Percentiles rank a stretch among this genome's conserved stretches.
Conservation (phyloP, 2,329 filamentous ascomycete species). For the Septoria petroselini region DNA sequence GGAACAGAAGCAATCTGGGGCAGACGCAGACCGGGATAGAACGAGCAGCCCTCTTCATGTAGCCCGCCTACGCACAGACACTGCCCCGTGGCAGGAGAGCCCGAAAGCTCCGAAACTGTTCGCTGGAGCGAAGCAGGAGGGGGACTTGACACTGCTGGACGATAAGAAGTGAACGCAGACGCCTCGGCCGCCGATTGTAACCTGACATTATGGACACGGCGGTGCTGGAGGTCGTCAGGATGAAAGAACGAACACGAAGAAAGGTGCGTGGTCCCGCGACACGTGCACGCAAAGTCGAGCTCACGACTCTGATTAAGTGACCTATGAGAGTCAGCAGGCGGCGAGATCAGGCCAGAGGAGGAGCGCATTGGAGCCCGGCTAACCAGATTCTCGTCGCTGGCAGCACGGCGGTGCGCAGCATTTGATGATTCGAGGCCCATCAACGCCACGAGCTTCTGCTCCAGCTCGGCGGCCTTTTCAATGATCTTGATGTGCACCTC, state of each 20-base stretch:
- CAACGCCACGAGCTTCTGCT: not conserved
- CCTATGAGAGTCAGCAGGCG: constrained; percentile 10
- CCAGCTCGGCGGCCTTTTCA: constrained; percentile 20
- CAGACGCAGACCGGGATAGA: constrained; percentile 22
- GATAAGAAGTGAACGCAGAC: constrained; percentile 14
- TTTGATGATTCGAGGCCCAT: constrained; percentile 3
- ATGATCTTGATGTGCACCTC: constrained; percentile 59
- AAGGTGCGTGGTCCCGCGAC: constrained; percentile 17
- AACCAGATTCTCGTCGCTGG: constrained; percentile 6
- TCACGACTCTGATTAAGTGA: constrained; percentile 16
- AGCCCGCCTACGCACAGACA: constrained; percentile 26
- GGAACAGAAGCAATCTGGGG: constrained; percentile 12
- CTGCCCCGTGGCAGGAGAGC: constrained; percentile 16
- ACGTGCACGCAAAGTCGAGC: constrained; percentile 18
- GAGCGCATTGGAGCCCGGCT: constrained; percentile 6
- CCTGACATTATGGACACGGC: not conserved
- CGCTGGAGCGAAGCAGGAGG: constrained; percentile 8
- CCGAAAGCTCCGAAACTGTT: constrained; percentile 22
- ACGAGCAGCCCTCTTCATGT: constrained; percentile 20
- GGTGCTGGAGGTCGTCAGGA: constrained; percentile 16
- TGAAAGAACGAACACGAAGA: constrained; percentile 22
- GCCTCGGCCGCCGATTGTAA: constrained; percentile 16
- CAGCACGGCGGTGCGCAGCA: not conserved
- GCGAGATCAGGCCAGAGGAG: constrained; percentile 7
- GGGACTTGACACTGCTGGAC: constrained; percentile 6